A percentile compares a stretch with the other conserved stretches of the same genome.
These are phyloP conservation scores for Fonsecaea pugnacius DNA, from an alignment of 2,329 filamentous ascomycete genomes.

Conservation along the genomic window DNA sequence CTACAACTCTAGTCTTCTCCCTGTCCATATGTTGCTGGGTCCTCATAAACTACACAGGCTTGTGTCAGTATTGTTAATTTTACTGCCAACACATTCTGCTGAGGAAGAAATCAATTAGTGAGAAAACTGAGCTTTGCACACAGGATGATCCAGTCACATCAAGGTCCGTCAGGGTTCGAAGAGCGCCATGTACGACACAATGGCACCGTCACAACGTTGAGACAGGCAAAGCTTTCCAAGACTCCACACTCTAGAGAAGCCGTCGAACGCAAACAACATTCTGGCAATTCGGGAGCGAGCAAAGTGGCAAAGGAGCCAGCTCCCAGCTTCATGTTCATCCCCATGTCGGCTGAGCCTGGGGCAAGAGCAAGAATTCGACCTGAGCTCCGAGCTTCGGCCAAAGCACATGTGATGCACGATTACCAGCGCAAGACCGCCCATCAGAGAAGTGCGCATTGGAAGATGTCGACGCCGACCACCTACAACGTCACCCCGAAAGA, in stretches of 20 bases:
- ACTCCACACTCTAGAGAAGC: not conserved
- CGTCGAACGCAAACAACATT: not conserved
- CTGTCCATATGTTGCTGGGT: not conserved
- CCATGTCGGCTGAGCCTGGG: constrained; percentile 18
- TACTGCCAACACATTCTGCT: not conserved
- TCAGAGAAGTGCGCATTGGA: constrained; percentile 11
- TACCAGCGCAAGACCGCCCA: constrained; percentile 20
- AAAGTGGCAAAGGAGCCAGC: constrained; percentile 6
- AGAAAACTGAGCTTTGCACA: not conserved
- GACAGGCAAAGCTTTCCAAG: constrained; percentile 5
- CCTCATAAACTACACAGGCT: not conserved
- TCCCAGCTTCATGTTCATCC: constrained; percentile 16
- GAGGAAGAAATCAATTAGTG: not conserved
- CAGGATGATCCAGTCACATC: constrained; percentile 6
- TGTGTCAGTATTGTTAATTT: not conserved
- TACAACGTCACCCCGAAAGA: constrained; percentile 6
- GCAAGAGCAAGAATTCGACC: constrained; percentile 13
- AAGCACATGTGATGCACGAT: constrained; percentile 22
- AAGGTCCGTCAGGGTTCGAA: not conserved
- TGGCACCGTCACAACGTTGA: not conserved
- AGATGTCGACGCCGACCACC: constrained; percentile 17
- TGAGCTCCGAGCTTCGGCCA: constrained; percentile 17
- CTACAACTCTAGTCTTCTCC: not conserved
- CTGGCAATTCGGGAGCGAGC: not conserved
- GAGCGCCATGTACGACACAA: not conserved